Evolutionary conservation across 768 basidiomycete species (phyloP).

Genomic region (Lentinula lateritia): DNA sequence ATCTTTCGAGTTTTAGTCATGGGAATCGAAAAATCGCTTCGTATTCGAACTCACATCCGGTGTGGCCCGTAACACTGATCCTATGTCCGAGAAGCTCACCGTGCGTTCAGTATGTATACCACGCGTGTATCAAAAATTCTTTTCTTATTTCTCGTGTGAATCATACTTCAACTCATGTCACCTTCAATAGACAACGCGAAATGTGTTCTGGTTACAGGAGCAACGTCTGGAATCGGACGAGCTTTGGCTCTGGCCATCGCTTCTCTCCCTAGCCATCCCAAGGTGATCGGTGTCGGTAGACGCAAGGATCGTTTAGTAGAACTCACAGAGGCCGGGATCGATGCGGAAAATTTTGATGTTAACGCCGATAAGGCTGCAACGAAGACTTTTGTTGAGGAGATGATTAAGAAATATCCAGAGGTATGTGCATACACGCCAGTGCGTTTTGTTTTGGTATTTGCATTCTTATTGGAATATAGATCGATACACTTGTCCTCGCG

Average conservation of each 20-base stretch:
- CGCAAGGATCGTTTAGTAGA: slow-evolving; percentile 50
- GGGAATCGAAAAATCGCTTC: no score
- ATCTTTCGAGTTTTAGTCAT: no score
- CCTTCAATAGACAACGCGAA: slow-evolving; percentile 39
- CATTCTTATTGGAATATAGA: slow-evolving; percentile 22
- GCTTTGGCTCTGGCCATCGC: slow-evolving; percentile 47
- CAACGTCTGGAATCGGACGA: slow-evolving; percentile 54
- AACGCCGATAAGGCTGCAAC: slow-evolving; percentile 29
- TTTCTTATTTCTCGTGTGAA: no score
- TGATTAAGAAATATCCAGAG: slow-evolving; percentile 42
- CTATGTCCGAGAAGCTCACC: no score
- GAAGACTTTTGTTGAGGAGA: slow-evolving; percentile 32
- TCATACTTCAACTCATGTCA: background rate
- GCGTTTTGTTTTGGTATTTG: background rate
- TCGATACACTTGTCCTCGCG: slow-evolving; percentile 49
- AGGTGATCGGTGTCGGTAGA: slow-evolving; percentile 46
- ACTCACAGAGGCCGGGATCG: slow-evolving; percentile 33
- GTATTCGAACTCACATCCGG: no score
- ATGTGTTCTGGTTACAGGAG: slow-evolving; percentile 51
- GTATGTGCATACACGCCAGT: slow-evolving; percentile 22
- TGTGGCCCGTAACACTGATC: no score
- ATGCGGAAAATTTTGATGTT: slow-evolving; percentile 39
- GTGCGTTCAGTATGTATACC: no score
- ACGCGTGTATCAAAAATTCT: no score
- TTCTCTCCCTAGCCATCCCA: slow-evolving; percentile 39